Conservation (phyloP, 306 rosid genomes). For the Cyclanthera cordifolia region DNA sequence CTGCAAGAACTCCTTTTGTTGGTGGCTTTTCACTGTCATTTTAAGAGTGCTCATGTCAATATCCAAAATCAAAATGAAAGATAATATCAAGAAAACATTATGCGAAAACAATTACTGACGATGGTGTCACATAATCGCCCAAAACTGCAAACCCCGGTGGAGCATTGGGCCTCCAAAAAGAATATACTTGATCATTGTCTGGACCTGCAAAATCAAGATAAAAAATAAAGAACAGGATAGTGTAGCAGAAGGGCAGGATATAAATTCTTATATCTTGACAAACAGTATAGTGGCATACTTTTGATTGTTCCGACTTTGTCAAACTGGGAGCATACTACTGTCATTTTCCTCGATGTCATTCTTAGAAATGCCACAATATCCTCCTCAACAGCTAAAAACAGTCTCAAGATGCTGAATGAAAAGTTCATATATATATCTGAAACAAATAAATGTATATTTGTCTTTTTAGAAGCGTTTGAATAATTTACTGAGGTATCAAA, state of each 20-base stretch:
- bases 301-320: conserved; percentile 78
- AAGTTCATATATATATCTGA: conserved; percentile 89
- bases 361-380: conserved; percentile 79
- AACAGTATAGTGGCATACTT: conserved; percentile 28
- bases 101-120: conserved; percentile 43
- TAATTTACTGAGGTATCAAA: conserved; percentile 72
- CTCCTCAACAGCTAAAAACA: conserved; percentile 89
- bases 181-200: conserved; percentile 52
- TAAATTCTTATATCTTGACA: conserved; percentile 6
- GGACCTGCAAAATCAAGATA: conserved; percentile 42
- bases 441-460: conserved; percentile 61
- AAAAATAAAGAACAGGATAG: too few species aligned
- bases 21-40: conserved; percentile 90
- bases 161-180: conserved; percentile 91
- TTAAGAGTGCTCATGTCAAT: conserved; percentile 18
- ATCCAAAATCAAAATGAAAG: background rate
- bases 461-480: conserved; percentile 81
- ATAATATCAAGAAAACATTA: conserved; percentile 5
- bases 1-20: conserved; percentile 74
- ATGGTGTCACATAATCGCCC: conserved; percentile 86
- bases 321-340: conserved; percentile 78
- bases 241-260: too few species aligned
- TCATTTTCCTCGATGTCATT: conserved; percentile 75
- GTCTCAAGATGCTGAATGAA: conserved; percentile 84
- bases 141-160: conserved; percentile 91